These are phyloP conservation scores for Aspergillus ellipticus DNA, from an alignment of 495 filamentous ascomycete genomes.

Conservation along the genomic window DNA sequence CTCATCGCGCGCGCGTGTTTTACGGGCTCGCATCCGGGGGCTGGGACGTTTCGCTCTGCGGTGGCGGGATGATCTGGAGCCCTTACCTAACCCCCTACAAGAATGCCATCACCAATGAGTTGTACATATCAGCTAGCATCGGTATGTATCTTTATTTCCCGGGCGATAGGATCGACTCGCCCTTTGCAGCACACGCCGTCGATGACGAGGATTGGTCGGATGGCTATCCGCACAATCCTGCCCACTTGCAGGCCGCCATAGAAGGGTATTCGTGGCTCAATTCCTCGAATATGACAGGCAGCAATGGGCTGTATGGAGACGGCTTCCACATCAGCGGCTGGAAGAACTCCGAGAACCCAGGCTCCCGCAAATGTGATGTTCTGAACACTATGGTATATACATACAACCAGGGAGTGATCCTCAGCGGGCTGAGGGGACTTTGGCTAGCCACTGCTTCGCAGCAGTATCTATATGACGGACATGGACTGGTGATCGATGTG, in stretches of 20 bases:
- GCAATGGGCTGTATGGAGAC: constrained; percentile 75
- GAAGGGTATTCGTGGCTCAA: constrained; percentile 81
- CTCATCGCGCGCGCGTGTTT: constrained; percentile 84
- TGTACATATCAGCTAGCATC: constrained; percentile 79
- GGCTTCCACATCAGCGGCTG: constrained; percentile 85
- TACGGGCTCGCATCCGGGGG: constrained; percentile 76
- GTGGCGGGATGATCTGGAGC: constrained; percentile 92
- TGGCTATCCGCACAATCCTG: constrained; percentile 54
- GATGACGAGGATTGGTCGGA: constrained; percentile 12
- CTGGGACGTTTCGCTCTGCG: constrained; percentile 80
- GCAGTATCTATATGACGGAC: constrained; percentile 73
- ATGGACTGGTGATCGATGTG: constrained; percentile 65
- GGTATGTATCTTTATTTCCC: constrained; percentile 91
- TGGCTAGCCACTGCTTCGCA: constrained; percentile 66
- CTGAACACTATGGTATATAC: constrained; percentile 89
- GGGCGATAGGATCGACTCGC: constrained; percentile 67
- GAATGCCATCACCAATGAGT: constrained; percentile 95
- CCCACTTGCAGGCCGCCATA: constrained; percentile 66
- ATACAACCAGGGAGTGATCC: constrained; percentile 94
- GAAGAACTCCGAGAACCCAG: constrained; percentile 39
- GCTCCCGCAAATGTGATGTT: constrained; percentile 62
- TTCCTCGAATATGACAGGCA: constrained; percentile 75
- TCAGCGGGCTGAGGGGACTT: constrained; percentile 77
- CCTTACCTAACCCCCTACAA: constrained; percentile 83
- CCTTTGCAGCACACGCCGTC: constrained; percentile 45